A percentile compares a stretch with the other conserved stretches of the same genome.
These are phyloP conservation scores for Candida sonorensis DNA, from an alignment of 805 yeast species.

Conservation along the genomic window DNA sequence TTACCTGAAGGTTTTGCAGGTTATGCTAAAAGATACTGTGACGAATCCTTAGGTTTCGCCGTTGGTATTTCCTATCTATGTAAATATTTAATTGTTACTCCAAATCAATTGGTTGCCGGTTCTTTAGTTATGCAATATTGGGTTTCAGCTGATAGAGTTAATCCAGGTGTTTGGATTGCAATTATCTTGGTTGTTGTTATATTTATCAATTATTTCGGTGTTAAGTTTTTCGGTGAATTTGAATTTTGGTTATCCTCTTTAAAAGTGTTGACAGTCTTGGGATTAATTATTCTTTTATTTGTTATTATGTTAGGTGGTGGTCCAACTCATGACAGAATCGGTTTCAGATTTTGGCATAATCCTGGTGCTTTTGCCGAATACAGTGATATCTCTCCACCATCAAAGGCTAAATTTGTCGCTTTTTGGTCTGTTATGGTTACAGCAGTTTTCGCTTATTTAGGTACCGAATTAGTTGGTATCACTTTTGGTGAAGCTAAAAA, in stretches of 20 bases:
- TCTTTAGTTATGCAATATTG: constrained; percentile 48
- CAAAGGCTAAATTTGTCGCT: constrained; percentile 45
- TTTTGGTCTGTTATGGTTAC: constrained; percentile 46
- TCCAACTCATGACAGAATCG: constrained; percentile 60
- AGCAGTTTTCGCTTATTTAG: constrained; percentile 45
- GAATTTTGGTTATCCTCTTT: constrained; percentile 54
- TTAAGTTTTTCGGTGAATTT: constrained; percentile 42
- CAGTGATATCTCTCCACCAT: constrained; percentile 34
- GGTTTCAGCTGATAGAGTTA: constrained; percentile 38
- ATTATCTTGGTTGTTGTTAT: constrained; percentile 36
- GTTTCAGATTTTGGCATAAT: constrained; percentile 37
- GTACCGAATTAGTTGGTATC: constrained; percentile 45
- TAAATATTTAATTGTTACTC: constrained; percentile 46
- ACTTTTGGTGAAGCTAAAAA: constrained; percentile 42
- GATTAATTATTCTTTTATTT: constrained; percentile 57
- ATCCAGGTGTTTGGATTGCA: constrained; percentile 49
- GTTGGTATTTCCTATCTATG: constrained; percentile 48
- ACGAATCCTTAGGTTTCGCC: constrained; percentile 49
- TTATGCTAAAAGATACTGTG: constrained; percentile 46
- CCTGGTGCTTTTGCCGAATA: constrained; percentile 37
- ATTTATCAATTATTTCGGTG: constrained; percentile 38
- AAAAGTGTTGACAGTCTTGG: constrained; percentile 59
- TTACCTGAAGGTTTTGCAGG: constrained; percentile 51
- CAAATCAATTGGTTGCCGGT: constrained; percentile 54
- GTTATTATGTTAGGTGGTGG: constrained; percentile 73